phyloP scores from a whole-genome alignment of 257 asterid genomes.

The Ligustrum vulgare region DNA sequence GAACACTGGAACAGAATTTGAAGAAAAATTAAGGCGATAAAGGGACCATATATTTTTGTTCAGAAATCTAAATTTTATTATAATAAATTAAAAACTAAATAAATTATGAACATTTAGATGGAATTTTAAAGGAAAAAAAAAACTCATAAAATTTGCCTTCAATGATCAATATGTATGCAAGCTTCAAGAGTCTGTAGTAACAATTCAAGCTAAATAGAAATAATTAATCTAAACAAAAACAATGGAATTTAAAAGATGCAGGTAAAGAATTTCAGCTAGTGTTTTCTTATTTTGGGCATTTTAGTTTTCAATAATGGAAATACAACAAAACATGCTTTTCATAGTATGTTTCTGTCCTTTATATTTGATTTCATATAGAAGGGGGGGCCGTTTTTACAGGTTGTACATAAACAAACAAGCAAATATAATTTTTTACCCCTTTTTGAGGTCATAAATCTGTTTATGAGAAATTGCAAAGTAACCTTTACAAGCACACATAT shows the following conservation, averaged over 20 bases:
- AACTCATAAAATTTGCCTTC: no score
- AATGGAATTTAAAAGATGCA: neutral
- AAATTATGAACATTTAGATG: neutral
- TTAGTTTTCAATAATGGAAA: neutral
- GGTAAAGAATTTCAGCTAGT: neutral
- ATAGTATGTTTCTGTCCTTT: neutral
- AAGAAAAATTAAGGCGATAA: neutral
- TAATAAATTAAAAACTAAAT: no score
- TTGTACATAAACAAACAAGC: slow-evolving; percentile 10
- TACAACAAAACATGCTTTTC: neutral
- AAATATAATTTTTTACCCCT: neutral
- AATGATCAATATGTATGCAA: no score
- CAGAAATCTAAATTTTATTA: neutral
- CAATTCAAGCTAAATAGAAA: no score
- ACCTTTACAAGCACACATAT: neutral
- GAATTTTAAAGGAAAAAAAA: neutral
- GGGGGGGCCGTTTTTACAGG: neutral
- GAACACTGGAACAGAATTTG: neutral
- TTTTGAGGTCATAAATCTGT: slow-evolving; percentile 5
- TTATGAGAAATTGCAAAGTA: neutral
- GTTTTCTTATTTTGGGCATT: neutral
- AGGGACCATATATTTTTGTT: neutral
- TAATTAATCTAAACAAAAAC: neutral
- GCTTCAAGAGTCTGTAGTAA: no score
- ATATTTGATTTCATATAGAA: neutral